Conservation (phyloP, 208 protist genomes). For the Wallacemonas sp. region DNA sequence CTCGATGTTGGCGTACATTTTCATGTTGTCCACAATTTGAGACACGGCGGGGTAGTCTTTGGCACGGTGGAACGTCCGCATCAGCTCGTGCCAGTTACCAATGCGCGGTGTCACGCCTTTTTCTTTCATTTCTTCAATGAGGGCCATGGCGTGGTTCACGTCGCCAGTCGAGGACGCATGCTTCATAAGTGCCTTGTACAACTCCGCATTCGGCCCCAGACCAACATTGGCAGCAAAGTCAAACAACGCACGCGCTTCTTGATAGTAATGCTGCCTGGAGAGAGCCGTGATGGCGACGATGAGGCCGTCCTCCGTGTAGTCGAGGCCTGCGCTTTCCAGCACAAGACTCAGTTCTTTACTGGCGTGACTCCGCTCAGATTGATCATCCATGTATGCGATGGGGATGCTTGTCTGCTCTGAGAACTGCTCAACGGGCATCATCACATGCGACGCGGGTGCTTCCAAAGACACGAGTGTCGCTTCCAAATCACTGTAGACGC, state of each 20-base stretch:
- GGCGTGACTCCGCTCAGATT: conserved; percentile 71
- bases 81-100: conserved; percentile 92
- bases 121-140: conserved; percentile 91
- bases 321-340: conserved; percentile 59
- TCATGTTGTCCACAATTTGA: conserved; percentile 91
- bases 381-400: conserved; percentile 85
- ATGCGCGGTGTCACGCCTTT: conserved; percentile 85
- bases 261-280: conserved; percentile 53
- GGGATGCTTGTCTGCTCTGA: conserved; percentile 58
- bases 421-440: conserved; percentile 51
- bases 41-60: conserved; percentile 82
- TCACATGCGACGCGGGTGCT: not conserved
- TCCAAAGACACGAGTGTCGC: conserved; percentile 15
- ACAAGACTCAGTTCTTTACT: conserved; percentile 73
- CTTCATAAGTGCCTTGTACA: conserved; percentile 88
- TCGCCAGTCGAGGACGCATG: conserved; percentile 54
- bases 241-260: conserved; percentile 71
- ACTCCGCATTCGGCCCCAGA: conserved; percentile 69
- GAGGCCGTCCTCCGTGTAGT: conserved; percentile 84
- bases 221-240: conserved; percentile 65
- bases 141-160: conserved; percentile 72
- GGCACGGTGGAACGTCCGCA: conserved; percentile 79
- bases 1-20: conserved; percentile 92
- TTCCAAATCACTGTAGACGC: conserved; percentile 55
- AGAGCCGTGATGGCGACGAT: conserved; percentile 72